phyloP scores from a whole-genome alignment of 2,329 filamentous ascomycete species.

The Fusarium incarnatum region DNA sequence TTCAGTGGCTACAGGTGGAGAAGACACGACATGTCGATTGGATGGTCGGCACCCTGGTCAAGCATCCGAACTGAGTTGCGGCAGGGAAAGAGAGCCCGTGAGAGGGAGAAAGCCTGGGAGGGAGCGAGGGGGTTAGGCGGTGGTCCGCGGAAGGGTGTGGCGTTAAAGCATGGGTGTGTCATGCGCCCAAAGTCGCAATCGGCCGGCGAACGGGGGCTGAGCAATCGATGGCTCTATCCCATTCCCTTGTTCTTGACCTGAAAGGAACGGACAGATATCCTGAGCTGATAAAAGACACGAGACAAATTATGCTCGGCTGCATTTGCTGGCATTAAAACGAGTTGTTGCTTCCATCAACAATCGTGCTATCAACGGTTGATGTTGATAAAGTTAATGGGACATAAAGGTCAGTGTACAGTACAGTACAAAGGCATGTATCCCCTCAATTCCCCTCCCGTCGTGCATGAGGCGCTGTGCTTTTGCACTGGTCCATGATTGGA shows the following conservation, averaged over 20 bases:
- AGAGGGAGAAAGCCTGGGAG: slow-evolving; percentile 5
- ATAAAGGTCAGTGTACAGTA: slow-evolving; percentile 1
- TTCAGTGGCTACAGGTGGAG: slow-evolving; percentile 42
- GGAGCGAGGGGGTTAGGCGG: slow-evolving; percentile 12
- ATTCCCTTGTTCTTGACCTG: slow-evolving; percentile 22
- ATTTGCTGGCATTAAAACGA: background rate
- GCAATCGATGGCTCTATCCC: slow-evolving; percentile 25
- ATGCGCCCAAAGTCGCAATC: slow-evolving; percentile 41
- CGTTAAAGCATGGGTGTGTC: slow-evolving; percentile 17
- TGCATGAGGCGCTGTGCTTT: slow-evolving; percentile 36
- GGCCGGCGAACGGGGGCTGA: slow-evolving; percentile 42
- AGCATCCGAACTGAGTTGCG: slow-evolving; percentile 45
- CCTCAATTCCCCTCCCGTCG: slow-evolving; percentile 34
- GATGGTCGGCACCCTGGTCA: slow-evolving; percentile 34
- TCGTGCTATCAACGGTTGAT: background rate
- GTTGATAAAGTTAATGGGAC: slow-evolving; percentile 9
- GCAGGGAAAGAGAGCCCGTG: slow-evolving; percentile 30
- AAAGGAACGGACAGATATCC: slow-evolving; percentile 20
- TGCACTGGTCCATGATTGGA: slow-evolving; percentile 36
- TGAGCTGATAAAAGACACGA: slow-evolving; percentile 7
- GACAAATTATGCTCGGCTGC: slow-evolving; percentile 8
- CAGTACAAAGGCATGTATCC: slow-evolving; percentile 23
- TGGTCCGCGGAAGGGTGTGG: slow-evolving; percentile 24
- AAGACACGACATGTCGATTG: slow-evolving; percentile 34
- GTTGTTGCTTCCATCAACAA: background rate